phyloP scores from a whole-genome alignment of 2,329 filamentous ascomycete genomes.

The Epicoccum nigrum region DNA sequence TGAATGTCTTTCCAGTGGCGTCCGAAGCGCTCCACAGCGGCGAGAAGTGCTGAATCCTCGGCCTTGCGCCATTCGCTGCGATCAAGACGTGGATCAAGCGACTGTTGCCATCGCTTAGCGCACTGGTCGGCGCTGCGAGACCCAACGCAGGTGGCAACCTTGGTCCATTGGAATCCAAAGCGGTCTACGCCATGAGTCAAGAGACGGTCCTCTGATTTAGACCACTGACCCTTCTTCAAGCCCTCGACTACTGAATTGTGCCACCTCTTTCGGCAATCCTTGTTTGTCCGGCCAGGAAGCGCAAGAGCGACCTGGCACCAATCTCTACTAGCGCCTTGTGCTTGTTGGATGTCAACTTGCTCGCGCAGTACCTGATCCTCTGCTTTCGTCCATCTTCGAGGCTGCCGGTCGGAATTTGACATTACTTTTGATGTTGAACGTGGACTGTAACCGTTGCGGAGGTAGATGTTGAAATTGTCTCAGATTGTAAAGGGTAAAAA shows the following conservation, averaged over 20 bases:
- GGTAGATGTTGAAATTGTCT: no score
- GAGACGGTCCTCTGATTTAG: constrained; percentile 43
- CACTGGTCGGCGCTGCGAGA: constrained; percentile 53
- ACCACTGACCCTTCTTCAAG: constrained; percentile 53
- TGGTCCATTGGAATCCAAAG: constrained; percentile 51
- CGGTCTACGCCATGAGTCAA: constrained; percentile 44
- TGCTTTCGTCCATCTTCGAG: constrained; percentile 25
- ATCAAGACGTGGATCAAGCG: constrained; percentile 51
- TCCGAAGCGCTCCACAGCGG: constrained; percentile 30
- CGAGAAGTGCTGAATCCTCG: constrained; percentile 35
- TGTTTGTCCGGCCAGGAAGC: constrained; percentile 51
- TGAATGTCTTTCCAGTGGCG: constrained; percentile 50
- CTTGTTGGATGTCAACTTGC: constrained; percentile 31
- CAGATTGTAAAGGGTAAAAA: no score
- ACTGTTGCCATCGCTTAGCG: constrained; percentile 56
- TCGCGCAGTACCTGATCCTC: constrained; percentile 35
- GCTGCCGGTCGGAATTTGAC: constrained; percentile 2
- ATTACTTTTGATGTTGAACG: neutral
- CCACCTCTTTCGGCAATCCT: constrained; percentile 55
- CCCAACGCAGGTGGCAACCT: constrained; percentile 49
- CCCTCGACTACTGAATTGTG: constrained; percentile 47
- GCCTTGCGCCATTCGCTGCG: constrained; percentile 47
- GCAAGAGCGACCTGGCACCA: constrained; percentile 47
- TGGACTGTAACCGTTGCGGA: no score
- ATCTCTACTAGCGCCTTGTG: constrained; percentile 8